Base-by-base conservation (phyloP, 768 basidiomycete genomes). In the Pleurotus tuber-regium region DNA sequence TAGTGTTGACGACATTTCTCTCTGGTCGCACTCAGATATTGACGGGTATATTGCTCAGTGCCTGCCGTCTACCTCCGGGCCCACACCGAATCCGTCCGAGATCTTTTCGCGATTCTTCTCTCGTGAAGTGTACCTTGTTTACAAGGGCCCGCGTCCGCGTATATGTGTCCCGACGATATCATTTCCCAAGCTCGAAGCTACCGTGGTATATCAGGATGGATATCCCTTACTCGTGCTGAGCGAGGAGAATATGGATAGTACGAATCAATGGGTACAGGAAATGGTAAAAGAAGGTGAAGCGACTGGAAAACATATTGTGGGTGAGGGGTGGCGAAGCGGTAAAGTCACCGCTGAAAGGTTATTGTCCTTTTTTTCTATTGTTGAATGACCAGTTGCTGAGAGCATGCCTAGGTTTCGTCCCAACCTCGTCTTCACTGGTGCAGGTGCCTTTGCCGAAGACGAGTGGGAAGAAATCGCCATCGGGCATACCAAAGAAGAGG, bases 361-460 rank as follows among this genome's bases (percentile, higher is more conserved):
- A 16, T 14, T n/a, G n/a, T n/a, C n/a, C n/a, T n/a, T n/a, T 49
- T n/a, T 18, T 52, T 40, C 54, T 39, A 51, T 52, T 42, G 43
- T 52, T 43, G 28, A n/a, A n/a, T 42, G 40, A 43, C 52, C 41
- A 43, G 21, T n/a, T 39, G 14, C 52, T 31, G 41, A 29, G 35
- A 24, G 38, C 26, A 36, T 48, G 33, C 40, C 18, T 57, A 89
- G 88, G 59, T 92, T 89, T 70, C 70, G 89, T 43, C 88, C 89
- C 0, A 92, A 91, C 60, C 82, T 92, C 44, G 77, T 90, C 5
- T 63, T 90, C 57, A 69, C 69, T 49, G 89, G 89, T 14, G 84
- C 78, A 1, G 76, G 75, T 3, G 79, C 88, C 4, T 92, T 88
- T 62, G 76, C 80, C 8, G 89, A 92, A 63, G 89, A 92, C 57